A percentile compares a stretch with the other conserved stretches of the same genome.
Conservation (phyloP, 179 eudicot genomes). For the Spinacia oleracea region DNA sequence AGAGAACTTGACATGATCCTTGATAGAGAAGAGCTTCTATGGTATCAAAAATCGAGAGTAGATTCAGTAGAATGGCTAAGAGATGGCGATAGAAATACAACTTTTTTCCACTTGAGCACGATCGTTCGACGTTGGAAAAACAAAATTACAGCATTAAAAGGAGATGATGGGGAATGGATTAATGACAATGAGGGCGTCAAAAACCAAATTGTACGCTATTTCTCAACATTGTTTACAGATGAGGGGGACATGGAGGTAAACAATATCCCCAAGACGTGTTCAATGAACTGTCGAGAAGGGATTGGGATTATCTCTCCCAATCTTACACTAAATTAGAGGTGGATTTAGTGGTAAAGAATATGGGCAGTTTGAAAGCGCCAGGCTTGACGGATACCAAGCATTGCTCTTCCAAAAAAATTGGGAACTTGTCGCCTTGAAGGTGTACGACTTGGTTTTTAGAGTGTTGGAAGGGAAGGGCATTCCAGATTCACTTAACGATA, state of each 20-base stretch:
- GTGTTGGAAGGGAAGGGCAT: too few relatives aligned
- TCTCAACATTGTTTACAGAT: background rate
- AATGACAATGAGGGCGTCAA: background rate
- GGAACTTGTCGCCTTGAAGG: background rate
- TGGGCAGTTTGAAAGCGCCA: background rate
- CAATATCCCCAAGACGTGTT: background rate
- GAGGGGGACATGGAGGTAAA: background rate
- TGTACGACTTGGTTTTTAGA: too few relatives aligned
- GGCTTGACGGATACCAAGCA: background rate
- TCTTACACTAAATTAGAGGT: background rate
- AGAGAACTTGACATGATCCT: background rate
- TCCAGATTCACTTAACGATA: too few relatives aligned
- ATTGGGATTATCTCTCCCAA: background rate
- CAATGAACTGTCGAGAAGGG: fast-evolving
- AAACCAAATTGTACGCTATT: background rate
- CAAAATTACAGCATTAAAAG: background rate
- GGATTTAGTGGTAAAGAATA: background rate
- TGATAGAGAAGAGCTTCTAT: background rate
- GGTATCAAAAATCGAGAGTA: too few relatives aligned
- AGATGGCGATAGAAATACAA: background rate
- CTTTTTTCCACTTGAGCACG: background rate
- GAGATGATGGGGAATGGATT: background rate
- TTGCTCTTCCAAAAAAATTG: background rate
- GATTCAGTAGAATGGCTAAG: background rate
- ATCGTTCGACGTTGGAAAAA: background rate